Evolutionary conservation across 805 yeast genomes (phyloP), one percentile per base, ranked within the genome.

Genomic region (Saccharomycopsis amapae): DNA sequence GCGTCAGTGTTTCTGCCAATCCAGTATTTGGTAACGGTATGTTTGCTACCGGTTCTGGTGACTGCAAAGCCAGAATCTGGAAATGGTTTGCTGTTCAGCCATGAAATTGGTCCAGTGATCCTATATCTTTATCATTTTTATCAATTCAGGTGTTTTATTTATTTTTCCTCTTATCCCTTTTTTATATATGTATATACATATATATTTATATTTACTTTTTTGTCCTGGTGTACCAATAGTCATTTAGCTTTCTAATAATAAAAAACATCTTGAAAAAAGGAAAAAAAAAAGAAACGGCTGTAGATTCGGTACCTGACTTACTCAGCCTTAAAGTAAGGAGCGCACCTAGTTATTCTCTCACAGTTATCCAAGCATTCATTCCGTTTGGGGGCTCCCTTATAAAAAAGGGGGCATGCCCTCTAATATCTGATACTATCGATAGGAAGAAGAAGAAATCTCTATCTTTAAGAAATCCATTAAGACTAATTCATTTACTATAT

Each of bases 21-120:
- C 81, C 86, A 52, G 70, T 72, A 47, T 72, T 75, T 50, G 83
- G 82, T 41, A 81, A 78, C 53, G 90, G 94, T 40, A 80, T 86
- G 57, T 93, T 90, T 71, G 97, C 97, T 45, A 89, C 97, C 9
- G 97, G 97, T 48, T 76, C 86, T 66, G 98, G 97, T 63, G 97
- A 90, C 67, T 89, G 95, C 66, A 85, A 88, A 62, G 97, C 97
- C 33, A 79, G 96, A 66, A 85, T 90, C 60, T 90, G 98, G 98
- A 78, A 84, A 64, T 87, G 53, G 53, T 22, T 39, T 20, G 19
- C 38, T n/a, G 15, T 35, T 17, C 15, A 35, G 7, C 19, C 7
- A 20, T 10, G 5, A 20, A n/a, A n/a, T n/a, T n/a, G n/a, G n/a
- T 28, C 32, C n/a, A 12, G n/a, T 28, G 13, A 28, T 28, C 13